Conservation (phyloP, 73 alveolate species). For the Paramecium primaurelia region DNA sequence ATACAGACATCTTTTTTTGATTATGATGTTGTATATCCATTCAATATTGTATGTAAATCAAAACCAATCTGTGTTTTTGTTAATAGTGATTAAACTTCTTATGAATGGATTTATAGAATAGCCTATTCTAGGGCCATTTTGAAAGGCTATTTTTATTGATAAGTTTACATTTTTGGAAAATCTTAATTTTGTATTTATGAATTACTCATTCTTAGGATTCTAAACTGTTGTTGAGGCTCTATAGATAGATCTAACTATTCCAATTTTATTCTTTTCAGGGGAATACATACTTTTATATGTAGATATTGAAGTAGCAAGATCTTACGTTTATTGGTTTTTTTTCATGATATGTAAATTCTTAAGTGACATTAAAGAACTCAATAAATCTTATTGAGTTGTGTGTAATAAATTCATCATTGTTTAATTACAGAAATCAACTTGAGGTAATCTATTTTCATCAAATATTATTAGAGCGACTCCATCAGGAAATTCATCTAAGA, state of each 20-base stretch:
- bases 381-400: neutral
- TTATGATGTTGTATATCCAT: neutral
- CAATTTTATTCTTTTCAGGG: neutral
- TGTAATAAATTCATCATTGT: neutral
- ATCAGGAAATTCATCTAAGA: conserved; percentile 31
- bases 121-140: neutral
- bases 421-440: conserved; percentile 24
- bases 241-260: neutral
- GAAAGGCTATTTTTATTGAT: neutral
- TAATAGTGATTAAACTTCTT: neutral
- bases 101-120: neutral
- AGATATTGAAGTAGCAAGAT: neutral
- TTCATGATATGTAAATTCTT: neutral
- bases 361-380: neutral
- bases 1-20: neutral
- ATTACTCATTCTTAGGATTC: neutral
- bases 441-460: neutral
- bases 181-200: neutral
- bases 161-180: neutral
- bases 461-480: neutral
- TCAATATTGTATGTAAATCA: neutral
- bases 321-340: neutral
- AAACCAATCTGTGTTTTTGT: neutral
- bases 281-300: conserved; percentile 7
- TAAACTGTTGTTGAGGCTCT: conserved; percentile 33